phyloP scores from a whole-genome alignment of 345 rosid species.

The Fremontodendron californicum region DNA sequence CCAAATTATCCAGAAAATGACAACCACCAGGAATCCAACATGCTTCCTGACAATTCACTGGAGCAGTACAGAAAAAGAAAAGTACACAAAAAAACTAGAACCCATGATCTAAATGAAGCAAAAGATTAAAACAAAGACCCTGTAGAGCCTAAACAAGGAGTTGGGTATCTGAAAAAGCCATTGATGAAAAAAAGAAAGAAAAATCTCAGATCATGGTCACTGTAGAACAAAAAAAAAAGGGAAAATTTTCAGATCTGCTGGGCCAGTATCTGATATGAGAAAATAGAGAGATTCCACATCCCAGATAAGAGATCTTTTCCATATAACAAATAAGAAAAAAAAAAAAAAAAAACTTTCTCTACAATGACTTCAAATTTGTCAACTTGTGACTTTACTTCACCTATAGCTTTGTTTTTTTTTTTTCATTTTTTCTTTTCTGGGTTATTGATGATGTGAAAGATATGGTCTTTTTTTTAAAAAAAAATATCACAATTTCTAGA shows the following conservation, averaged over 20 bases:
- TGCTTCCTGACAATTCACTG: constrained; percentile 19
- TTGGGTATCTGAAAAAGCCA: constrained; percentile 14
- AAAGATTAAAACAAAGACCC: constrained; percentile 7
- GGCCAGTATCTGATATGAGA: constrained; percentile 25
- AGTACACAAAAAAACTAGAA: constrained; percentile 8
- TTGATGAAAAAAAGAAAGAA: not conserved
- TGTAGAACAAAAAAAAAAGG: not conserved
- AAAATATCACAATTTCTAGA: constrained; percentile 38
- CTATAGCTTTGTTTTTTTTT: constrained; percentile 13
- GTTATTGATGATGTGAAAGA: constrained; percentile 19
- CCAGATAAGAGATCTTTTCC: constrained; percentile 25
- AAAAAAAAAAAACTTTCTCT: not conserved
- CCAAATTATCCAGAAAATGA: constrained; percentile 22
- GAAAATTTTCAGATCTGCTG: constrained; percentile 35
- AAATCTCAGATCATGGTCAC: constrained; percentile 24
- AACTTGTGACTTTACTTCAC: constrained; percentile 36
- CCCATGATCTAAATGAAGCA: constrained; percentile 9
- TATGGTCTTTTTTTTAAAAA: constrained; percentile 14
- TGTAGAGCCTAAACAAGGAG: constrained; percentile 6
- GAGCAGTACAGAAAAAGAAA: not conserved
- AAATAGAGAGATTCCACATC: constrained; percentile 29
- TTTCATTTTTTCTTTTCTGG: not conserved
- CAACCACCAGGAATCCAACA: not conserved
- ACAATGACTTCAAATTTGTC: constrained; percentile 45
- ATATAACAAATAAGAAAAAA: not conserved